Percentiles rank a stretch among this genome's conserved stretches.
Conservation (phyloP, 129 eudicot species). For the Dittrichia graveolens region DNA sequence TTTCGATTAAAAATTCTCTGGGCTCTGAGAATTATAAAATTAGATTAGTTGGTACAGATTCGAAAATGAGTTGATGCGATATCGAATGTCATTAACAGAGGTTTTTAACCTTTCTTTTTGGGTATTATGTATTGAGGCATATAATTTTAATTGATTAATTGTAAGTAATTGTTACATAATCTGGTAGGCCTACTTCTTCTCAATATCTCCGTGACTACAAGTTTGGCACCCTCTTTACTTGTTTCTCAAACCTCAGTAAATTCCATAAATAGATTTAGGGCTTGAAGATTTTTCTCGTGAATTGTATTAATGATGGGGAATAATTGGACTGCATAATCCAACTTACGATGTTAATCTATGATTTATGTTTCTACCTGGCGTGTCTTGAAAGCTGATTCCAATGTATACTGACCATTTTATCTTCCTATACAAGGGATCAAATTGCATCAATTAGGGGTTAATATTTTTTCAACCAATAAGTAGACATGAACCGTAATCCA, state of each 20-base stretch:
- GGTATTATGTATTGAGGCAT: background rate
- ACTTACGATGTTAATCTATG: no score
- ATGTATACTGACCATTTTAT: background rate
- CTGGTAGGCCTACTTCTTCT: background rate
- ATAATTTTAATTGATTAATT: no score
- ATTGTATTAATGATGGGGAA: no score
- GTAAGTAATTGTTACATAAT: background rate
- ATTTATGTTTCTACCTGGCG: no score
- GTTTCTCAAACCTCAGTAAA: no score
- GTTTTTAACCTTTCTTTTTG: no score
- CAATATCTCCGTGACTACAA: background rate
- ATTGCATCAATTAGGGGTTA: background rate
- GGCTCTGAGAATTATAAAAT: background rate
- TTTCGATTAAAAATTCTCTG: background rate
- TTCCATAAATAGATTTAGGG: no score
- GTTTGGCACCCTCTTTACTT: background rate
- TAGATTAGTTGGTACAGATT: background rate
- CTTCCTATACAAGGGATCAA: background rate
- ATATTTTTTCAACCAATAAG: background rate
- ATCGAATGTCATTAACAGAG: background rate
- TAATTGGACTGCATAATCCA: no score
- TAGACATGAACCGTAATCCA: background rate
- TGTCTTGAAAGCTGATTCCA: background rate
- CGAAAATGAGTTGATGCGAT: background rate
- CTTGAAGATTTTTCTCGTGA: no score